Conservation (phyloP, 495 filamentous ascomycete genomes). For the Tuber melanosporum region DNA sequence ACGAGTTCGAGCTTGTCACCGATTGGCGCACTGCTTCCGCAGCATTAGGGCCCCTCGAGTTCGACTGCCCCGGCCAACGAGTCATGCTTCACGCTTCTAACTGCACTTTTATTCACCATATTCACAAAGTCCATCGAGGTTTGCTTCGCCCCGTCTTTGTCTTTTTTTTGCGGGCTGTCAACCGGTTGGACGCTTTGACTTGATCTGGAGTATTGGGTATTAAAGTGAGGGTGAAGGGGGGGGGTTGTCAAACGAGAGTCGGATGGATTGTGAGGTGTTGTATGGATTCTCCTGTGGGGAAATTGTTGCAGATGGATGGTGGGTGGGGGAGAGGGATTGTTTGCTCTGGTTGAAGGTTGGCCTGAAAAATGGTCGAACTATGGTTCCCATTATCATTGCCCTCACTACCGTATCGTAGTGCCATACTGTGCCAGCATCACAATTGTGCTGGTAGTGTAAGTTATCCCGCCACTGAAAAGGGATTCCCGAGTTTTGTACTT, state of each 20-base stretch:
- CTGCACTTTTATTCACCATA: neutral
- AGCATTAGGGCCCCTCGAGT: neutral
- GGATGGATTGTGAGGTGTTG: neutral
- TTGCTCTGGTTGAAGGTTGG: neutral
- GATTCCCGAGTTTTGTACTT: neutral
- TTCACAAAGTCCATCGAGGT: neutral
- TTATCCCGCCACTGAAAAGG: neutral
- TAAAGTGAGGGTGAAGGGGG: neutral
- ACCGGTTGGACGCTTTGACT: neutral
- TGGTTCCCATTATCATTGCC: neutral
- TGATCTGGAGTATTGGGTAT: neutral
- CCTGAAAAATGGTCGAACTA: neutral
- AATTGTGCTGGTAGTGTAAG: no score
- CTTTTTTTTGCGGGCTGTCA: neutral
- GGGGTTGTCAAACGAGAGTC: neutral
- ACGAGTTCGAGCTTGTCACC: neutral
- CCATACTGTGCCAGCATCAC: neutral
- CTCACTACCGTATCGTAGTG: neutral
- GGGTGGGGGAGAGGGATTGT: neutral
- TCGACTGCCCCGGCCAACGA: neutral
- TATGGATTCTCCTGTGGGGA: neutral
- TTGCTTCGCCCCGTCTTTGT: neutral
- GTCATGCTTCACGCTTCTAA: neutral
- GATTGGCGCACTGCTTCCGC: neutral
- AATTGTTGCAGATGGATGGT: neutral